These are phyloP conservation scores for Orbilia ellipsospora DNA, from an alignment of 2,329 filamentous ascomycete genomes.

Conservation along the genomic window DNA sequence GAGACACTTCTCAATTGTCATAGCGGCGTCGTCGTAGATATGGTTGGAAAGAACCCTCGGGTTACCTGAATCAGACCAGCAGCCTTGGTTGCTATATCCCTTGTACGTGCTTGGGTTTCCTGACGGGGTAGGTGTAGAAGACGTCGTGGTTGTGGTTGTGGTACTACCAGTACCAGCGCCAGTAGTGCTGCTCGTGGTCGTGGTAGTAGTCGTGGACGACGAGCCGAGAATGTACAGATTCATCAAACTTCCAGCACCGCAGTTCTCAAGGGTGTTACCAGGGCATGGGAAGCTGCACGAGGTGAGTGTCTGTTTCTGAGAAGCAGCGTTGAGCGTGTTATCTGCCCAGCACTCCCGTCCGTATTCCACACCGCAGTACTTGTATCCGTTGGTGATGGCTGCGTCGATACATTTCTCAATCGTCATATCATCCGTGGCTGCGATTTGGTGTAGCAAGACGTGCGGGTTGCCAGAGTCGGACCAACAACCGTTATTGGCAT, in stretches of 20 bases:
- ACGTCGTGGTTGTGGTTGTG: neutral
- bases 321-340: conserved; percentile 56
- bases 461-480: neutral
- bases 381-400: conserved; percentile 57
- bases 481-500: conserved; percentile 37
- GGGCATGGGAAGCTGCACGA: conserved; percentile 60
- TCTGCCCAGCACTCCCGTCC: conserved; percentile 55
- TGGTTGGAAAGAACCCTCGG: conserved; percentile 10
- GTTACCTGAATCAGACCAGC: conserved; percentile 24
- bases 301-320: conserved; percentile 49
- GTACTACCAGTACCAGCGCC: conserved; percentile 32
- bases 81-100: conserved; percentile 40
- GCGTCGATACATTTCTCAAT: conserved; percentile 48
- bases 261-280: conserved; percentile 62
- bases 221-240: conserved; percentile 60
- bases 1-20: conserved; percentile 53
- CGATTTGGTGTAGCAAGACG: conserved; percentile 8
- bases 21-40: conserved; percentile 21
- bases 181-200: conserved; percentile 33
- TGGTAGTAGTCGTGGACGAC: neutral
- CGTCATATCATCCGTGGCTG: conserved; percentile 30
- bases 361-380: conserved; percentile 60
- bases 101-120: conserved; percentile 39
- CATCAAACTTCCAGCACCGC: conserved; percentile 63
- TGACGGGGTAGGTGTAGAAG: conserved; percentile 3